A percentile compares a stretch with the other conserved stretches of the same genome.
Conservation (phyloP, 2,329 filamentous ascomycete genomes). For the Blastomyces parvus region DNA sequence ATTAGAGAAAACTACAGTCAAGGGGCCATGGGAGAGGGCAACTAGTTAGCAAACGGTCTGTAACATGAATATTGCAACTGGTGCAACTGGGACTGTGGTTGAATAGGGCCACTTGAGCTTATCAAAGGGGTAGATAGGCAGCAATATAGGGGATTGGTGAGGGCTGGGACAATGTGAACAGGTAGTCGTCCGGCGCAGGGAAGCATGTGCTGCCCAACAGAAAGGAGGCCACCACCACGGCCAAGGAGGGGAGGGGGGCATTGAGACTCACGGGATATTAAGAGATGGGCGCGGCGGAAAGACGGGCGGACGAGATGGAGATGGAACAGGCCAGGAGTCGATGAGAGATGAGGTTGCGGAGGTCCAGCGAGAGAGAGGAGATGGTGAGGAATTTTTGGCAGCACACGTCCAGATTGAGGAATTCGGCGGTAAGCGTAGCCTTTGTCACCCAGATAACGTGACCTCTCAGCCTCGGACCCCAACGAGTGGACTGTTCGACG, state of each 20-base stretch:
- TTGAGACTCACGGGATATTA: slow-evolving; percentile 11
- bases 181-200: slow-evolving; percentile 6
- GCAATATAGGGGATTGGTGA: not conserved
- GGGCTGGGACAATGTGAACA: slow-evolving; percentile 10
- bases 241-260: slow-evolving; percentile 8
- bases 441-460: slow-evolving; percentile 11
- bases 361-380: slow-evolving; percentile 14
- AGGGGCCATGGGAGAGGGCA: not conserved
- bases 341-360: not conserved
- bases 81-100: not conserved
- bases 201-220: not conserved
- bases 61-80: not conserved
- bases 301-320: slow-evolving; percentile 7
- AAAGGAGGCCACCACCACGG: not conserved
- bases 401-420: slow-evolving; percentile 26
- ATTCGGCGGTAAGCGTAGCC: slow-evolving; percentile 29
- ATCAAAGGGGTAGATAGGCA: not conserved
- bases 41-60: not conserved
- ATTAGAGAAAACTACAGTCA: not conserved
- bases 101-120: not conserved
- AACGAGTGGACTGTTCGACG: no score
- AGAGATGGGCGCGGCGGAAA: slow-evolving; percentile 1
- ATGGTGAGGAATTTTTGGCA: slow-evolving; percentile 28
- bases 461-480: slow-evolving; percentile 1
- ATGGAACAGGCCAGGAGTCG: slow-evolving; percentile 8